Evolutionary conservation across 345 rosid genomes (phyloP).

Genomic region (Eucalyptus melliodora): DNA sequence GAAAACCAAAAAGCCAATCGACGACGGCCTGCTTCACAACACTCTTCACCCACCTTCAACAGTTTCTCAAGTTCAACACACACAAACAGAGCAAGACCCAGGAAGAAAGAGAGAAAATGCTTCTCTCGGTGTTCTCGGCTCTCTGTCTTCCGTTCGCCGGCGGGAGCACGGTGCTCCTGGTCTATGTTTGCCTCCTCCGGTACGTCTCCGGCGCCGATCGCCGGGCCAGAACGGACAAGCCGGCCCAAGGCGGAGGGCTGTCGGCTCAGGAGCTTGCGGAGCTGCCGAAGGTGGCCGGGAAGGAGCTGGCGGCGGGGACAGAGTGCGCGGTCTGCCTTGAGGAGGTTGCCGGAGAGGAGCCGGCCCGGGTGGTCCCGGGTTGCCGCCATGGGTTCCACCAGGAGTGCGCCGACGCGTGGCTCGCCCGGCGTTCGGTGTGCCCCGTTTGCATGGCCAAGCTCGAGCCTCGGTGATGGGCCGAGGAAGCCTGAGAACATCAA

Average conservation of each 20-base stretch:
- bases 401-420: constrained; percentile 79
- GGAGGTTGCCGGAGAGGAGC: constrained; percentile 44
- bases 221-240: neutral
- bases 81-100: neutral
- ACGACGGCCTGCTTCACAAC: neutral
- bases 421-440: constrained; percentile 39
- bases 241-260: constrained; percentile 25
- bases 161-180: constrained; percentile 42
- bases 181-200: constrained; percentile 54
- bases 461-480: too few relatives aligned
- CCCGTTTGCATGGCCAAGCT: too few relatives aligned
- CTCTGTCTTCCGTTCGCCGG: constrained; percentile 66
- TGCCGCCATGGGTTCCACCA: constrained; percentile 84
- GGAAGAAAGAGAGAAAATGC: constrained; percentile 1
- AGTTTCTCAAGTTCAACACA: too few relatives aligned
- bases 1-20: neutral
- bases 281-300: constrained; percentile 53
- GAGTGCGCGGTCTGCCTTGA: constrained; percentile 88
- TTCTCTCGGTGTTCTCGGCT: constrained; percentile 42
- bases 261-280: constrained; percentile 46
- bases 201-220: constrained; percentile 2
- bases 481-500: too few relatives aligned
- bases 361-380: constrained; percentile 61
- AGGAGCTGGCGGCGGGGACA: constrained; percentile 43
- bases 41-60: too few relatives aligned